Evolutionary conservation across 2,329 filamentous ascomycete genomes (phyloP).

Genomic region (Cladosporium phlei): DNA sequence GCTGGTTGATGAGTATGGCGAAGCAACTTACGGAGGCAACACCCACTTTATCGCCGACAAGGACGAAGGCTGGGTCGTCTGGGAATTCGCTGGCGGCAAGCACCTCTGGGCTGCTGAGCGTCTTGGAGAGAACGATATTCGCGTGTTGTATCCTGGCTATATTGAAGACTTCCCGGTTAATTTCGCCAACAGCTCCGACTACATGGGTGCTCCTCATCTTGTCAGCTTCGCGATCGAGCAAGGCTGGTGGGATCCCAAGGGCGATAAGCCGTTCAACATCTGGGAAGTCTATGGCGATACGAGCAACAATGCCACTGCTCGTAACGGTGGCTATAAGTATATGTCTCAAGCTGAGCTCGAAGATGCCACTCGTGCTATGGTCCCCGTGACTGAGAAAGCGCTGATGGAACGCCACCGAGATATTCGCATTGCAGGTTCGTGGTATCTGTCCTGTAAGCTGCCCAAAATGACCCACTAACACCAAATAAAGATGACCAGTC

Average conservation of each 20-base stretch:
- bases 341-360: conserved; percentile 36
- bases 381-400: conserved; percentile 47
- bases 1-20: conserved; percentile 37
- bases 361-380: conserved; percentile 37
- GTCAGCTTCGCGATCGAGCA: conserved; percentile 34
- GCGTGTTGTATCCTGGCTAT: conserved; percentile 34
- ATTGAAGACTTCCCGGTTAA: conserved; percentile 35
- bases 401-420: conserved; percentile 40
- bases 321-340: conserved; percentile 35
- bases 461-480: no score
- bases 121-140: conserved; percentile 29
- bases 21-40: conserved; percentile 42
- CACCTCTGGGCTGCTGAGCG: conserved; percentile 35
- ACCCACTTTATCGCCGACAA: conserved; percentile 41
- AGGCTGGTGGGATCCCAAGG: conserved; percentile 33
- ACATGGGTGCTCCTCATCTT: conserved; percentile 33
- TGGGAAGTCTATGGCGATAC: conserved; percentile 33
- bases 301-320: conserved; percentile 26
- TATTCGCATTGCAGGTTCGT: conserved; percentile 31
- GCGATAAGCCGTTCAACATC: conserved; percentile 33
- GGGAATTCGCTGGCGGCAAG: conserved; percentile 33
- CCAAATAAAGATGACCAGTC: conserved; percentile 36
- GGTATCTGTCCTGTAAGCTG: no score
- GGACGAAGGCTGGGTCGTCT: conserved; percentile 34
- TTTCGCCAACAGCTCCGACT: conserved; percentile 28